Evolutionary conservation across 208 protist genomes (phyloP).

Genomic region (Porcisia hertigi): DNA sequence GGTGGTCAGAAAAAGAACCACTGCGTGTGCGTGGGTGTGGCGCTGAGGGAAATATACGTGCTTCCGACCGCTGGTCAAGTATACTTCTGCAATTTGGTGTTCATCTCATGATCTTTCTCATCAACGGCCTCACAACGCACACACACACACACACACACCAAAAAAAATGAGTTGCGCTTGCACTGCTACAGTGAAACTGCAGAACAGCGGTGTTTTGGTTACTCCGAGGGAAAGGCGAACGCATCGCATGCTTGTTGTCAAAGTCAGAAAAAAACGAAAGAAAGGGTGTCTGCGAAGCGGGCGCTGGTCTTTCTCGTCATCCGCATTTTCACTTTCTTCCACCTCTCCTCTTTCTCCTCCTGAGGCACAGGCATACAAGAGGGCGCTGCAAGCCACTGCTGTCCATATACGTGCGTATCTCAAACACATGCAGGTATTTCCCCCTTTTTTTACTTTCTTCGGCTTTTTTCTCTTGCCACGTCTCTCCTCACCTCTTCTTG

Average conservation of each 20-base stretch:
- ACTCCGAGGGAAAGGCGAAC: background rate
- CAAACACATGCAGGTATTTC: background rate
- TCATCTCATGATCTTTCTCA: background rate
- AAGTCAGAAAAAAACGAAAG: background rate
- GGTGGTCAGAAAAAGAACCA: background rate
- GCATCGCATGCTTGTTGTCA: background rate
- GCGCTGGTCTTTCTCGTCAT: background rate
- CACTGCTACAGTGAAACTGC: background rate
- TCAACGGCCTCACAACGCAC: background rate
- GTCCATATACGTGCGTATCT: background rate
- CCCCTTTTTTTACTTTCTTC: background rate
- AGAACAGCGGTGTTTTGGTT: background rate
- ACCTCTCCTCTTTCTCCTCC: background rate
- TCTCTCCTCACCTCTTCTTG: background rate
- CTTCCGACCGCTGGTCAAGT: background rate
- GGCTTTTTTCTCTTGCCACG: constrained; percentile 4
- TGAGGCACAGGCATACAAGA: background rate
- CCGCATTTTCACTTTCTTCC: too few species aligned
- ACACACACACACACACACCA: too few species aligned
- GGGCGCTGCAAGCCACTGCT: background rate
- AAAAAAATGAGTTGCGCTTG: background rate
- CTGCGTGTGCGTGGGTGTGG: background rate
- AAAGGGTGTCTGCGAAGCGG: background rate
- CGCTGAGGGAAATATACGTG: background rate
- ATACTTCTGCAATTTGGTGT: background rate